Evolutionary conservation across 768 basidiomycete species (phyloP).

Genomic region (Macrocybe gigantea): DNA sequence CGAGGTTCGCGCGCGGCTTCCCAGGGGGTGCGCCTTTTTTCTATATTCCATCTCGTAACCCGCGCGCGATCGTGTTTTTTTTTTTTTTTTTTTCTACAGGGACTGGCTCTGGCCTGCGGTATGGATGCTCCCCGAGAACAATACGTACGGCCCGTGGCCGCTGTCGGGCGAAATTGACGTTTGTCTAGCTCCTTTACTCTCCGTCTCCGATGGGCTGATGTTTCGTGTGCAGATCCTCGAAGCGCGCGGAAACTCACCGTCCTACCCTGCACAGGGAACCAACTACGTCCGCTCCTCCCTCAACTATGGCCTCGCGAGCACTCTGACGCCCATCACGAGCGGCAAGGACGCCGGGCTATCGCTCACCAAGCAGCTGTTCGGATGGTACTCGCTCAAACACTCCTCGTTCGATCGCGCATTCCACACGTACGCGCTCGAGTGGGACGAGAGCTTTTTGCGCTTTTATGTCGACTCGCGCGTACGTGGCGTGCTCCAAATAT

Average conservation of each 20-base stretch:
- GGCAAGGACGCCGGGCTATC: slow-evolving; percentile 2
- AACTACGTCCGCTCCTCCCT: slow-evolving; percentile 57
- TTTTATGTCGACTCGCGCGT: slow-evolving; percentile 74
- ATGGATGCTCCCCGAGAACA: slow-evolving; percentile 66
- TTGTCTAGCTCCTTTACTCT: slow-evolving; percentile 24
- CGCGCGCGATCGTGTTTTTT: background rate
- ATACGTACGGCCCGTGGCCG: slow-evolving; percentile 62
- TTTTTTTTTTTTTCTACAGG: slow-evolving; percentile 8
- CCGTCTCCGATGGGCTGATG: slow-evolving; percentile 8
- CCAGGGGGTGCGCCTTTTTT: slow-evolving; percentile 33
- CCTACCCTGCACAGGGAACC: slow-evolving; percentile 50
- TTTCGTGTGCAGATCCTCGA: slow-evolving; percentile 38
- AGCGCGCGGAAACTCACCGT: slow-evolving; percentile 52
- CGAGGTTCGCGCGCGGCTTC: slow-evolving; percentile 57
- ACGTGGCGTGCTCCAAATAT: slow-evolving; percentile 41
- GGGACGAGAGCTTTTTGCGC: slow-evolving; percentile 66
- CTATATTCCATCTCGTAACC: background rate
- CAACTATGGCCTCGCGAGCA: slow-evolving; percentile 53
- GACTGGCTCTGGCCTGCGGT: slow-evolving; percentile 76
- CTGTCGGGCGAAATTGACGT: slow-evolving; percentile 47
- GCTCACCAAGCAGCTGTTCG: slow-evolving; percentile 20
- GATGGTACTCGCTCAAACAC: slow-evolving; percentile 51
- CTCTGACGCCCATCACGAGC: slow-evolving; percentile 8
- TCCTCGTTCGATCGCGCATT: slow-evolving; percentile 48
- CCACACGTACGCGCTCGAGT: slow-evolving; percentile 76